Evolutionary conservation across 306 rosid species (phyloP).

Genomic region (Corylus americana): DNA sequence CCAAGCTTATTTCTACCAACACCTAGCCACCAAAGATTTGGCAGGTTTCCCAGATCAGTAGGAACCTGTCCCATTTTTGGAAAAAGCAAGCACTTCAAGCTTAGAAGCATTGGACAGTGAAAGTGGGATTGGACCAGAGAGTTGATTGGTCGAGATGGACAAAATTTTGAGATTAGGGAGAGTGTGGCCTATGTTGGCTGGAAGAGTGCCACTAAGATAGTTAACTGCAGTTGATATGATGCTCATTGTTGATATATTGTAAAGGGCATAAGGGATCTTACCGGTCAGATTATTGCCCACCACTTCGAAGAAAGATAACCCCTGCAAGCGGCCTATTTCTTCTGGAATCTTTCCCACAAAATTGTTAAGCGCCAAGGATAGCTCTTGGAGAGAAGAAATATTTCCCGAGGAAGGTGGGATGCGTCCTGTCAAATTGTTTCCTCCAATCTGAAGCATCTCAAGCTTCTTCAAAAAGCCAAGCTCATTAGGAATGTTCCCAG

Average conservation of each 20-base stretch:
- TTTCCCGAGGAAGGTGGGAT: constrained; percentile 42
- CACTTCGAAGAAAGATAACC: not conserved
- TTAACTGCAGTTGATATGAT: not conserved
- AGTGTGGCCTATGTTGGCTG: too few species aligned
- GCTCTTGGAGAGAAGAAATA: constrained; percentile 27
- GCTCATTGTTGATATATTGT: constrained; percentile 39
- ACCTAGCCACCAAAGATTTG: too few species aligned
- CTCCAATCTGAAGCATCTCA: not conserved
- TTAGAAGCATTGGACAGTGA: too few species aligned
- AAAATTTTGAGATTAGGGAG: too few species aligned
- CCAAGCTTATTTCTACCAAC: too few species aligned
- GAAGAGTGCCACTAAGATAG: constrained; percentile 2
- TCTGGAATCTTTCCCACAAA: constrained; percentile 26
- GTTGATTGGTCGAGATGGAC: too few species aligned
- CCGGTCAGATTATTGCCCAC: constrained; percentile 20
- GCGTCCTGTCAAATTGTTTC: constrained; percentile 27
- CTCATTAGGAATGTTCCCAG: constrained; percentile 14
- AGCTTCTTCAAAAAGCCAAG: constrained; percentile 28
- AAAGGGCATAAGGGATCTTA: constrained; percentile 34
- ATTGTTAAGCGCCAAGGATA: too few species aligned
- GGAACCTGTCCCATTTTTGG: too few species aligned
- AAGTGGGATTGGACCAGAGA: too few species aligned
- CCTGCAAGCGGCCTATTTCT: constrained; percentile 24
- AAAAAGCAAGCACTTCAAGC: too few species aligned
- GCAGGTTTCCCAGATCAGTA: too few species aligned